Conservation (phyloP, 331 rosid genomes). For the Quercus tomentella region DNA sequence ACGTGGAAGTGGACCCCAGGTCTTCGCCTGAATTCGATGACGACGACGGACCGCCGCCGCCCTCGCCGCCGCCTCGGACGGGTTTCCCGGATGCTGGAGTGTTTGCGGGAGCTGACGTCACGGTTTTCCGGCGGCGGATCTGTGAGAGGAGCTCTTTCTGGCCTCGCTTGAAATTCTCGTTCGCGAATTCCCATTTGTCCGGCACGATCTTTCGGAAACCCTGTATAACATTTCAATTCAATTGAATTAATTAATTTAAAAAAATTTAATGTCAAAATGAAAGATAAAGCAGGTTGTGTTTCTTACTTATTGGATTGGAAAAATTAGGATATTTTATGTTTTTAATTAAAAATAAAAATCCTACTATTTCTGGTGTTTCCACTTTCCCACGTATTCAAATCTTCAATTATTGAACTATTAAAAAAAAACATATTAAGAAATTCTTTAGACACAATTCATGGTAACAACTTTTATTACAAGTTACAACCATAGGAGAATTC, state of each 20-base stretch:
- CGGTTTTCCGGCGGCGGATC: conserved; percentile 75
- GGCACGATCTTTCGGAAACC: conserved; percentile 86
- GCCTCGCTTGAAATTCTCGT: conserved; percentile 71
- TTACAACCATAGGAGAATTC: too few species aligned
- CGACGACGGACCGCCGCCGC: conserved; percentile 23
- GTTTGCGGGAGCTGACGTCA: not conserved
- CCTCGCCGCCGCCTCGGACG: not conserved
- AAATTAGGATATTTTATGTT: not conserved
- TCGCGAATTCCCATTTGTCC: conserved; percentile 97
- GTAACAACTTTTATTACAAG: too few species aligned
- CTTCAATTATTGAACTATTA: too few species aligned
- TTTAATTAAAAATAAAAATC: too few species aligned
- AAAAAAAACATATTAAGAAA: too few species aligned
- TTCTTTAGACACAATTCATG: too few species aligned
- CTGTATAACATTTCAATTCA: conserved; percentile 21
- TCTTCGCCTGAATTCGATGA: conserved; percentile 67
- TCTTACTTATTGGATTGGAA: not conserved
- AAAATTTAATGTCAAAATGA: too few species aligned
- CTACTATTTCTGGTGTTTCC: too few species aligned
- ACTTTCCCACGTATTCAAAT: too few species aligned
- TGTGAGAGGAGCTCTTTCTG: conserved; percentile 55
- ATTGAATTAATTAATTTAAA: not conserved
- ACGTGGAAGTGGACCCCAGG: conserved; percentile 61
- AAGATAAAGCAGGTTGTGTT: too few species aligned
- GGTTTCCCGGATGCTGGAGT: conserved; percentile 12